A percentile compares a stretch with the other conserved stretches of the same genome.
These are phyloP conservation scores for Didymella pomorum DNA, from an alignment of 2,329 filamentous ascomycete genomes.

Conservation along the genomic window DNA sequence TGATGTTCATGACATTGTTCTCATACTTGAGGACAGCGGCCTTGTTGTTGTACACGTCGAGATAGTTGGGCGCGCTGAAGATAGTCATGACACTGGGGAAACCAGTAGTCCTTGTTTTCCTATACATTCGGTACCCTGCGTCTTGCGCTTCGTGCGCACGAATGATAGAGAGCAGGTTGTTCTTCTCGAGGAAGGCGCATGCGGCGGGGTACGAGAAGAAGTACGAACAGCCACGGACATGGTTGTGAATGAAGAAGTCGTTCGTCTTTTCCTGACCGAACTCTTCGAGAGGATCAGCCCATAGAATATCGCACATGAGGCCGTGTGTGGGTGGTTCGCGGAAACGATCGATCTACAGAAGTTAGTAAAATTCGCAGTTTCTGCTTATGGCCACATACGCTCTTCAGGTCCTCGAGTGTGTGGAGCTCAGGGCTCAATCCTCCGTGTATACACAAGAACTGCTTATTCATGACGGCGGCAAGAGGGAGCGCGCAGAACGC, in stretches of 20 bases:
- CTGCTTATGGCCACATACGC: conserved; percentile 61
- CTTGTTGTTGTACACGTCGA: conserved; percentile 99
- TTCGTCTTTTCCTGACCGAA: conserved; percentile 99
- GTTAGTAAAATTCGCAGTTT: conserved; percentile 28
- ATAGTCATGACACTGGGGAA: conserved; percentile 99
- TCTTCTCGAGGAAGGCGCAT: conserved; percentile 97
- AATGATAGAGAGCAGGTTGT: conserved; percentile 96
- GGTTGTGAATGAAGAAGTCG: conserved; percentile 97
- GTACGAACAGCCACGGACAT: conserved; percentile 97
- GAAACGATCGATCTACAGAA: conserved; percentile 87
- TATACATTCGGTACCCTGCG: conserved; percentile 98
- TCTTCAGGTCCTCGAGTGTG: conserved; percentile 92
- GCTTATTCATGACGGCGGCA: conserved; percentile 99
- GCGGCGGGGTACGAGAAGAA: conserved; percentile 99
- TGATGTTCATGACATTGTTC: conserved; percentile 99
- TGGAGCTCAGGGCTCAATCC: conserved; percentile 95
- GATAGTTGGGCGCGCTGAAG: conserved; percentile 97
- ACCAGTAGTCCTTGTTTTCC: conserved; percentile 96
- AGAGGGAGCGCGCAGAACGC: conserved; percentile 94
- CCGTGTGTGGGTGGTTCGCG: conserved; percentile 96
- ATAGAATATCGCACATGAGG: conserved; percentile 98
- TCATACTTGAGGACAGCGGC: conserved; percentile 98
- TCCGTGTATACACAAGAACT: conserved; percentile 98
- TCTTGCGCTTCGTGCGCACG: conserved; percentile 98
- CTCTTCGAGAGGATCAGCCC: conserved; percentile 97